Percentiles rank a stretch among this genome's conserved stretches.
Evolutionary conservation across 495 filamentous ascomycete species (phyloP).

Genomic region (Trypethelium eluteriae): DNA sequence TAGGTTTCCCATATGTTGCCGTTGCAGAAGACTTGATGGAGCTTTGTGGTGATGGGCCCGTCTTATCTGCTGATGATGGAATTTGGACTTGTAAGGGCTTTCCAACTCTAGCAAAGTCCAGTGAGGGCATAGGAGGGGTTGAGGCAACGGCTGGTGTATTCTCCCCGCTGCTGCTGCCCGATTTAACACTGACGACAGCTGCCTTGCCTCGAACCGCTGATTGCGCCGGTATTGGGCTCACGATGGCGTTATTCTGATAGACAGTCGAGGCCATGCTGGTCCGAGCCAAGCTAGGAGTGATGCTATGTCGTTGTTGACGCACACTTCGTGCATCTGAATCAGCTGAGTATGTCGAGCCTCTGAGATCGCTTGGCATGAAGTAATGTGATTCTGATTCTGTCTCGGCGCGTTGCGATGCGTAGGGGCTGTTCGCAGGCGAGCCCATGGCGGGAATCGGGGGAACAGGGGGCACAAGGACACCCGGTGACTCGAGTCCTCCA

Average conservation of each 20-base stretch:
- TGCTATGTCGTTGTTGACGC: slow-evolving; percentile 52
- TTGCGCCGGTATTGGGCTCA: slow-evolving; percentile 72
- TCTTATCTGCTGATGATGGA: slow-evolving; percentile 25
- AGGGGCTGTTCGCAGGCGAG: slow-evolving; percentile 46
- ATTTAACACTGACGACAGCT: slow-evolving; percentile 80
- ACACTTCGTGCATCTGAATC: slow-evolving; percentile 59
- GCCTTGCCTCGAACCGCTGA: slow-evolving; percentile 79
- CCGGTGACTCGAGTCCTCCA: slow-evolving; percentile 71
- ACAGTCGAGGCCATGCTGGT: slow-evolving; percentile 86
- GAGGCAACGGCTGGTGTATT: slow-evolving; percentile 18
- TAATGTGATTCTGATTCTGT: slow-evolving; percentile 63
- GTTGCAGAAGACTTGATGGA: slow-evolving; percentile 23
- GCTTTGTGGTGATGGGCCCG: slow-evolving; percentile 17
- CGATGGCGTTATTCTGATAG: slow-evolving; percentile 78
- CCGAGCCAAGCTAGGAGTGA: slow-evolving; percentile 55
- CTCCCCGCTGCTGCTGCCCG: slow-evolving; percentile 38
- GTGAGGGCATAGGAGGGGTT: slow-evolving; percentile 27
- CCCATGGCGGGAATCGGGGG: slow-evolving; percentile 70
- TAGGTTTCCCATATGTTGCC: slow-evolving; percentile 29
- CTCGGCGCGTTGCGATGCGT: slow-evolving; percentile 33
- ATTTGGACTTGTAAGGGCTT: slow-evolving; percentile 29
- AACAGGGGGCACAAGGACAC: slow-evolving; percentile 79
- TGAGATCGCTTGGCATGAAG: slow-evolving; percentile 86
- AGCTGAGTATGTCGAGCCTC: slow-evolving; percentile 74
- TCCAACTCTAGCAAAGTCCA: slow-evolving; percentile 23